Evolutionary conservation across 805 yeast genomes (phyloP).

Genomic region (Metschnikowia cerradonensis): DNA sequence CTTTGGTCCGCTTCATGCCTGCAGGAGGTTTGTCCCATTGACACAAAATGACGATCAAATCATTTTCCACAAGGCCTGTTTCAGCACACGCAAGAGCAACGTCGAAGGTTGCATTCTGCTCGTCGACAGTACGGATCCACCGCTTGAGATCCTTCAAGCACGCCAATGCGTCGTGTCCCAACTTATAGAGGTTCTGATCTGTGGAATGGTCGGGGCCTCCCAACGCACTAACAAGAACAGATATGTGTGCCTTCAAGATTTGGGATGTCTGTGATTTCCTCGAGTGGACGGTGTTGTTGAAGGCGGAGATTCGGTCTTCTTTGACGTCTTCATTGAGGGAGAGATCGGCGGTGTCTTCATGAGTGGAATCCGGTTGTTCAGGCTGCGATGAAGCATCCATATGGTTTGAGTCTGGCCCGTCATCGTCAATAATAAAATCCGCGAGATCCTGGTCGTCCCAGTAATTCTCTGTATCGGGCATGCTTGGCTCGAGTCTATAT

Average conservation of each 20-base stretch:
- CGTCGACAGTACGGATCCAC: constrained; percentile 86
- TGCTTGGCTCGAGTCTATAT: neutral
- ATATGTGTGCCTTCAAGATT: constrained; percentile 64
- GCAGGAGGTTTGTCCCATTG: constrained; percentile 58
- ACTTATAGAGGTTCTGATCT: constrained; percentile 54
- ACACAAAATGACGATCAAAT: constrained; percentile 67
- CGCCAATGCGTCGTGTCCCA: constrained; percentile 85
- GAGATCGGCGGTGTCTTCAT: constrained; percentile 5
- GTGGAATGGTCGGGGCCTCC: constrained; percentile 83
- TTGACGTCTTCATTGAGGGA: constrained; percentile 15
- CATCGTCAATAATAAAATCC: constrained; percentile 35
- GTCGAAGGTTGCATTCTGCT: constrained; percentile 60
- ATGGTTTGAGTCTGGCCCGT: neutral
- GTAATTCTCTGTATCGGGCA: constrained; percentile 4
- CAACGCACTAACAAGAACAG: constrained; percentile 78
- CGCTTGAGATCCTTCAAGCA: constrained; percentile 83
- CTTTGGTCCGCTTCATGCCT: constrained; percentile 15
- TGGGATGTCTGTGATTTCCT: constrained; percentile 35
- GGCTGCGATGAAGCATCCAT: neutral
- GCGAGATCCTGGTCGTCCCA: constrained; percentile 28
- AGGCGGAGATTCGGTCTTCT: constrained; percentile 8
- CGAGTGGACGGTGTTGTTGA: constrained; percentile 26
- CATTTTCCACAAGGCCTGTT: constrained; percentile 66
- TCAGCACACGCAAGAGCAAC: constrained; percentile 89
- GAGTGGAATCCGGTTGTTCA: neutral